Conservation (phyloP, 2,329 filamentous ascomycete species). For the Aspergillus brunneoviolaceus region DNA sequence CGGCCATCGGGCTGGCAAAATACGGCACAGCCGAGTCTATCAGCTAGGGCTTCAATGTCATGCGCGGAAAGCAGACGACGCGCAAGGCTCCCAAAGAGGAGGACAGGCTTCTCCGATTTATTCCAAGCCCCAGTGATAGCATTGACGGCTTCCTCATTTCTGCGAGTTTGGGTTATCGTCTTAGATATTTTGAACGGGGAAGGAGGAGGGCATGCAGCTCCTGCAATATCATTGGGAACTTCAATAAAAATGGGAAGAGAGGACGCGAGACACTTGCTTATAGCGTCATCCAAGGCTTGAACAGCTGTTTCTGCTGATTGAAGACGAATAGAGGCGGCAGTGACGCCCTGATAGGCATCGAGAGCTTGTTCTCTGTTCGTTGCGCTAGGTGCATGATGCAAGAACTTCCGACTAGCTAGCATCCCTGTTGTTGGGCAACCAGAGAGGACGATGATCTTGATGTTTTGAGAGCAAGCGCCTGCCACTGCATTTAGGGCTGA, state of each 20-base stretch:
- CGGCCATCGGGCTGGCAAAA: conserved; percentile 12
- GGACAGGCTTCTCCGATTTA: not conserved
- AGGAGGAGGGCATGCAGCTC: not conserved
- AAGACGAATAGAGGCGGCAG: conserved; percentile 9
- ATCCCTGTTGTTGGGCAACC: conserved; percentile 7
- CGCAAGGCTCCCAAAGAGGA: conserved; percentile 7
- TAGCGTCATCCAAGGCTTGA: conserved; percentile 5
- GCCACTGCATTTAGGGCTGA: conserved; percentile 16
- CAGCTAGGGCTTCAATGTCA: conserved; percentile 4
- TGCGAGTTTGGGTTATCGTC: not conserved
- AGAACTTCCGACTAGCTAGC: not conserved
- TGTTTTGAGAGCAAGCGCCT: conserved; percentile 12
- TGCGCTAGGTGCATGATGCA: conserved; percentile 10
- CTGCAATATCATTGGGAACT: conserved; percentile 8
- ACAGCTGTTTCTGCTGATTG: not conserved
- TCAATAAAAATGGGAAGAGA: conserved; percentile 13
- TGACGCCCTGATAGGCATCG: conserved; percentile 6
- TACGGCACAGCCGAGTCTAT: conserved; percentile 10
- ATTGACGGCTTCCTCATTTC: not conserved
- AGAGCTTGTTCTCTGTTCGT: conserved; percentile 10
- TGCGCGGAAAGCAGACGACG: not conserved
- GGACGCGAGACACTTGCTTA: conserved; percentile 2
- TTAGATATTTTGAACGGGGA: not conserved
- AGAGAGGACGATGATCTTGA: conserved; percentile 12
- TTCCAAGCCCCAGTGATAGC: conserved; percentile 6